These are phyloP conservation scores for Podosphaera xanthii DNA, from an alignment of 2,329 filamentous ascomycete species.

Conservation along the genomic window DNA sequence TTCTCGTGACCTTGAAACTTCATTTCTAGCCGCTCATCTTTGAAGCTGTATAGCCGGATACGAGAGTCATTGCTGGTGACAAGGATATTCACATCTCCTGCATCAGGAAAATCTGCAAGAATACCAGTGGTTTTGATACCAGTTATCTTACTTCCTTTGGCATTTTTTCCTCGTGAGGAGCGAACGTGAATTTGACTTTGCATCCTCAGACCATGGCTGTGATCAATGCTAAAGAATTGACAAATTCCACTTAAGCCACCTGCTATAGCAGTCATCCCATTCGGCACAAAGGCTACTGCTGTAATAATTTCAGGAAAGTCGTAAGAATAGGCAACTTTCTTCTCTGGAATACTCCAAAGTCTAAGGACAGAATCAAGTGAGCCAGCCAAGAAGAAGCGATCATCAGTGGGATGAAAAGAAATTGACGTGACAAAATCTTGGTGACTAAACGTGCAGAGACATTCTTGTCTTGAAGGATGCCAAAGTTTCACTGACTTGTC, in stretches of 20 bases:
- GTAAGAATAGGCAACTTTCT: conserved; percentile 63
- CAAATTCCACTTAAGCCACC: conserved; percentile 71
- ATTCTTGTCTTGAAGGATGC: conserved; percentile 71
- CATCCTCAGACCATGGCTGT: conserved; percentile 41
- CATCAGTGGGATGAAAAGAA: conserved; percentile 80
- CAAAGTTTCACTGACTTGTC: conserved; percentile 90
- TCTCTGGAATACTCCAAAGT: conserved; percentile 93
- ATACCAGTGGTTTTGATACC: conserved; percentile 58
- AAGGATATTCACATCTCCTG: conserved; percentile 50
- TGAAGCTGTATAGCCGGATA: conserved; percentile 69
- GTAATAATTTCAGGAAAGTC: conserved; percentile 74
- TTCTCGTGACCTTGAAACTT: conserved; percentile 91
- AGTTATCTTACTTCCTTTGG: conserved; percentile 93
- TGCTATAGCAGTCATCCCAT: conserved; percentile 74
- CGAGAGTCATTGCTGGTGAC: conserved; percentile 91
- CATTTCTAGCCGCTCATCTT: conserved; percentile 61
- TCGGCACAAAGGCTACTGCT: conserved; percentile 78
- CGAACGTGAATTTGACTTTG: conserved; percentile 80
- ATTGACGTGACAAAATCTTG: conserved; percentile 84
- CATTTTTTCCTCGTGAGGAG: conserved; percentile 75
- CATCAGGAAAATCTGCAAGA: conserved; percentile 28
- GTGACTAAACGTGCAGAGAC: conserved; percentile 82
- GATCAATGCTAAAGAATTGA: conserved; percentile 75
- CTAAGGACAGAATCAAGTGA: conserved; percentile 73
- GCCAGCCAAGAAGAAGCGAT: conserved; percentile 88